A percentile compares a stretch with the other conserved stretches of the same genome.
Conservation (phyloP, 345 rosid genomes). For the Populus nigra region DNA sequence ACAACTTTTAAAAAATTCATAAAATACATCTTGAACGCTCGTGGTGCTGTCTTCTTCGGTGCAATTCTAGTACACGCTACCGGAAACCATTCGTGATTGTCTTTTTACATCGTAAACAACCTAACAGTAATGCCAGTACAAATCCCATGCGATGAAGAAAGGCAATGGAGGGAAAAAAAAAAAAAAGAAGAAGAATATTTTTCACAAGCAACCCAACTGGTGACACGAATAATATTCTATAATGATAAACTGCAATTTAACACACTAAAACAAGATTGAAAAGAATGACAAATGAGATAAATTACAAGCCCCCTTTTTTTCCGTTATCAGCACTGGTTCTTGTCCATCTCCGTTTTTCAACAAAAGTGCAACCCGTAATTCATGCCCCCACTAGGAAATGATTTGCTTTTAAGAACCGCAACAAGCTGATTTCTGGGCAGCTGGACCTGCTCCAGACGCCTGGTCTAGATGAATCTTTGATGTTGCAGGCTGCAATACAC, state of each 20-base stretch:
- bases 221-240: constrained; percentile 5
- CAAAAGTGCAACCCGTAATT: constrained; percentile 3
- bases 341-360: neutral
- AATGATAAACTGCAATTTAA: constrained; percentile 25
- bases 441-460: constrained; percentile 58
- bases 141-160: neutral
- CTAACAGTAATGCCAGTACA: neutral
- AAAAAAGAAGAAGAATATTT: neutral
- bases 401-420: constrained; percentile 50
- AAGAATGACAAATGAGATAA: constrained; percentile 32
- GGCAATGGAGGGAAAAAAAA: no score
- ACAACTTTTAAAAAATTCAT: no score
- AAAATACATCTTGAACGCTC: neutral
- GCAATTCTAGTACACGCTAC: neutral
- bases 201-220: constrained; percentile 5
- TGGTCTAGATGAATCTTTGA: constrained; percentile 68
- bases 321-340: constrained; percentile 21
- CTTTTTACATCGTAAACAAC: neutral
- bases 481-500: constrained; percentile 57
- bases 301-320: constrained; percentile 20
- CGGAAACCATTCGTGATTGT: neutral
- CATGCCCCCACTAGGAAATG: neutral
- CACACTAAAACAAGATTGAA: constrained; percentile 33
- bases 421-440: constrained; percentile 71
- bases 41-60: neutral